Evolutionary conservation across 805 yeast genomes (phyloP), one percentile per base, ranked within the genome.

Genomic region (Barnettozyma siamensis): DNA sequence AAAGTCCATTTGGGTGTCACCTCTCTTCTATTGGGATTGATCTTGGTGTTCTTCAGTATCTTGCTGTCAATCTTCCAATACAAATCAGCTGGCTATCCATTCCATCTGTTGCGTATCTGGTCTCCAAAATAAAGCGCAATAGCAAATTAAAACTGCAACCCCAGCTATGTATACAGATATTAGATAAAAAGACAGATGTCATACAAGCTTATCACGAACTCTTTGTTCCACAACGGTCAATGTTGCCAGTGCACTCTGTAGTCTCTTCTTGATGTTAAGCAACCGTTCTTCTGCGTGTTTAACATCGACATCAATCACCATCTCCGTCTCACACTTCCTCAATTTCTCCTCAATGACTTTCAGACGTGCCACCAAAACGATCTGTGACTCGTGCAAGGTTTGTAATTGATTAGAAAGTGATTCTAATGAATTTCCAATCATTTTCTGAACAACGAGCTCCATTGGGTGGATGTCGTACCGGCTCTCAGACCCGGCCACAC

Each of bases 21-120:
- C 4, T 47, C 70, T 5, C 49, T 69, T 1, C 60, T 79, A 37
- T 54, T 73, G 10, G 54, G 62, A 1, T 54, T 70, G 17, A 57
- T 85, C 15, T 74, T 80, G 50, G 57, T 80, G 27, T 63, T 74
- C 35, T 88, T 75, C 66, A 78, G 89, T 53, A 70, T 74, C 36
- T 66, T 86, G 50, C 66, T 88, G 44, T 64, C 70, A 35, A 70
- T 86, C 41, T 93, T 86, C 70, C 72, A 71, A 35, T 55, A 75
- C 55, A 93, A 93, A 68, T 78, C 78, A 48, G 62, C 72, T 5
- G 83, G 86, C 1, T 93, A 86, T 62, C 98, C 98, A 32, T 84
- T 70, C 66, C 69, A 65, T 49, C 66, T 91, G 50, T 56, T 76
- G 42, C 62, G 62, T 37, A 47, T 69, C 17, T 56, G 60, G 59